Evolutionary conservation across 495 filamentous ascomycete species (phyloP), one percentile per base, ranked within the genome.

Genomic region (Aspergillus coremiiformis): DNA sequence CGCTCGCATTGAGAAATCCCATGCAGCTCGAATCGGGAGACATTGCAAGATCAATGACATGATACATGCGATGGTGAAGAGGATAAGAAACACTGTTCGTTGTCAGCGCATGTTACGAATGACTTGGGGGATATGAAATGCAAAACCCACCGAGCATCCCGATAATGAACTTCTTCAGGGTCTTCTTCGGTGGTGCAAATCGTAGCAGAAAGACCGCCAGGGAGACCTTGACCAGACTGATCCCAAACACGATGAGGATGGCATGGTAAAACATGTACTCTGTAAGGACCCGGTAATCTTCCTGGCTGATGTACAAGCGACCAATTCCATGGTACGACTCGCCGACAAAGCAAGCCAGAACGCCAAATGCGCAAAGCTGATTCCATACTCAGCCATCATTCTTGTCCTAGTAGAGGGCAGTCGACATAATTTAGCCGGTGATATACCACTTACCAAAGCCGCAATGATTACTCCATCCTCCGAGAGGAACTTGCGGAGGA

Each of bases 311-410:
- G 10, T 58, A 26, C 9, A 27, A 58, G 10, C 49, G 42, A 14
- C 59, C 59, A 8, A 62, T 8, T 2, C 59, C 59, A 44, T 58
- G 53, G 11, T 56, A 47, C 3, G 50, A 47, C 29, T 62, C 59
- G 12, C 48, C 53, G 8, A 58, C 33, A 37, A 62, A 62, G 23
- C 59, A 62, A 2, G 46, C 55, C 0, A 58, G 53, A 3, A 62
- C 53, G 5, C 52, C 59, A 15, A 54, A 45, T 3, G 55, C 53
- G 44, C 59, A 62, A 4, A 49, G 14, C 53, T 56, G 19, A 12
- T 35, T 35, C 14, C 22, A 29, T 10, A 20, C 11, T 3, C 35
- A 43, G 11, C 9, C 15, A 21, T 4, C 12, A 14, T 10, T n/a
- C n/a, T 5, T n/a, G 12, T 35, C 10, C 12, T 14, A 14, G 12